phyloP scores from a whole-genome alignment of 2,329 filamentous ascomycete species.

The Cladophialophora yegresii region DNA sequence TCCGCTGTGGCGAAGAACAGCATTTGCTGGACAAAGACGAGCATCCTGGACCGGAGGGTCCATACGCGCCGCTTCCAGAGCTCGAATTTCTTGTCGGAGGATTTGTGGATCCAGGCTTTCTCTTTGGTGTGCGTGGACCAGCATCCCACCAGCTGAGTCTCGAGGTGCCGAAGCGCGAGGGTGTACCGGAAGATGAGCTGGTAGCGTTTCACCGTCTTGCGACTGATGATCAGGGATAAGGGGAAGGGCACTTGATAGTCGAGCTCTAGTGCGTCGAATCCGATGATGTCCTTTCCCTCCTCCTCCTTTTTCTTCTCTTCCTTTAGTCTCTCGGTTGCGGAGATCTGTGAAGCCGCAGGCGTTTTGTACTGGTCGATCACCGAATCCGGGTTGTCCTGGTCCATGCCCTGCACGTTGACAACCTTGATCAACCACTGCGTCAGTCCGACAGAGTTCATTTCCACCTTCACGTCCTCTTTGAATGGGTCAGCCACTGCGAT shows the following conservation, averaged over 20 bases:
- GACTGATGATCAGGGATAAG: slow-evolving; percentile 89
- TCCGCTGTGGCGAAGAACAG: slow-evolving; percentile 96
- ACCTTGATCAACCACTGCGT: slow-evolving; percentile 94
- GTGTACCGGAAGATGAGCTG: slow-evolving; percentile 95
- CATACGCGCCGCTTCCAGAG: slow-evolving; percentile 91
- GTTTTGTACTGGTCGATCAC: slow-evolving; percentile 71
- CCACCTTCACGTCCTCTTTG: slow-evolving; percentile 96
- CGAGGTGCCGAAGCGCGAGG: slow-evolving; percentile 82
- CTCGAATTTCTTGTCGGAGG: slow-evolving; percentile 71
- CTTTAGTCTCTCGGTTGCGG: slow-evolving; percentile 51
- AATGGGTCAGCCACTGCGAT: slow-evolving; percentile 93
- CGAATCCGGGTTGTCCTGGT: slow-evolving; percentile 70
- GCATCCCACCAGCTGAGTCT: slow-evolving; percentile 79
- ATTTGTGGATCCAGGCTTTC: slow-evolving; percentile 78
- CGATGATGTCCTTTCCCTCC: slow-evolving; percentile 76
- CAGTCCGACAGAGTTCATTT: slow-evolving; percentile 92
- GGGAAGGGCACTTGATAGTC: slow-evolving; percentile 95
- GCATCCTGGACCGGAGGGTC: slow-evolving; percentile 89
- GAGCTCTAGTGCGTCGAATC: slow-evolving; percentile 89
- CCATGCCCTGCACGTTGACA: slow-evolving; percentile 93
- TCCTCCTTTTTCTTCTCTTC: slow-evolving; percentile 79
- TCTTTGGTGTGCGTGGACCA: slow-evolving; percentile 89
- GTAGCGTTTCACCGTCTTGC: slow-evolving; percentile 95
- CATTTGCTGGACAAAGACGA: slow-evolving; percentile 94
- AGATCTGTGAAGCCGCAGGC: slow-evolving; percentile 54